phyloP scores from a whole-genome alignment of 257 asterid genomes.

The Lavandula angustifolia region DNA sequence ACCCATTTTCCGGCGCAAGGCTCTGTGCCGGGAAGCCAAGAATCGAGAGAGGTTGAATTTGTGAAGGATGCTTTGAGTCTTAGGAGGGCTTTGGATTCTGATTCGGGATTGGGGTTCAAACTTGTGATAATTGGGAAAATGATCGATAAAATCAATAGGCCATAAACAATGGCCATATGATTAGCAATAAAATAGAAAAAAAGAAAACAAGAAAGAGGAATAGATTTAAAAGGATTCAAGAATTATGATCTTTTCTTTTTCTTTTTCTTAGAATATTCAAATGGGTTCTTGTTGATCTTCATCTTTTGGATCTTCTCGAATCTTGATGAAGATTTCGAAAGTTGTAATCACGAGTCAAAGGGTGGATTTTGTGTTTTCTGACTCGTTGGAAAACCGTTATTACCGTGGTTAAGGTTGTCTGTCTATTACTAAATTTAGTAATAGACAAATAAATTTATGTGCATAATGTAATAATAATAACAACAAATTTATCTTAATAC shows the following conservation, averaged over 20 bases:
- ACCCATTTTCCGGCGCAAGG: constrained; percentile 60
- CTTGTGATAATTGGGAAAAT: constrained; percentile 30
- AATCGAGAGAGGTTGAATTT: constrained; percentile 48
- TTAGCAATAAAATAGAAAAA: background rate
- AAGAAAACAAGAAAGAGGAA: no score
- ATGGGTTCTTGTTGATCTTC: constrained; percentile 2
- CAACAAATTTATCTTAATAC: no score
- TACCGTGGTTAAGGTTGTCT: constrained; percentile 25
- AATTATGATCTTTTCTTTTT: background rate
- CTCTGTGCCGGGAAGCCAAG: constrained; percentile 61
- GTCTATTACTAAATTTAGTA: constrained; percentile 17
- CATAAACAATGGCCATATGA: constrained; percentile 50
- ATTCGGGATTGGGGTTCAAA: constrained; percentile 25
- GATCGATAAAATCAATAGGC: constrained; percentile 30
- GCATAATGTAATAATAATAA: no score
- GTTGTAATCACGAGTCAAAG: constrained; percentile 1
- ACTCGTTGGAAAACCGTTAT: constrained; percentile 36
- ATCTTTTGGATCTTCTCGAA: background rate
- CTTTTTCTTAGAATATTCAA: constrained; percentile 2
- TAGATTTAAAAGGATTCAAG: background rate
- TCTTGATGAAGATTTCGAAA: background rate
- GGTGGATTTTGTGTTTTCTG: constrained; percentile 21
- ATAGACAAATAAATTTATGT: no score
- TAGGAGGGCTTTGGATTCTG: constrained; percentile 58
- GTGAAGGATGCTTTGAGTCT: constrained; percentile 52